Conservation (phyloP, 768 basidiomycete genomes). For the Coprinopsis sp. region DNA sequence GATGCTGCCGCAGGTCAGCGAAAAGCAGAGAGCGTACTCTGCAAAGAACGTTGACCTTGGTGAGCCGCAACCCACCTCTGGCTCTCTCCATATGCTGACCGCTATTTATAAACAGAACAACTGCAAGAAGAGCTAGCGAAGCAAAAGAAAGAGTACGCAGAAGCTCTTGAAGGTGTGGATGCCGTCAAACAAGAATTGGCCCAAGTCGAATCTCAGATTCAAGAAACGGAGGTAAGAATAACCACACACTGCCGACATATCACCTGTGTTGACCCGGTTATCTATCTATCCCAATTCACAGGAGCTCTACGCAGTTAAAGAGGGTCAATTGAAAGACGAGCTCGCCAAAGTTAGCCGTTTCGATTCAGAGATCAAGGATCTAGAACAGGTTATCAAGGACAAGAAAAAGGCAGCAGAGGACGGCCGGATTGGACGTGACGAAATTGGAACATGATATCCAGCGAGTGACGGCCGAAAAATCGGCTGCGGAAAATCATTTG, state of each 20-base stretch:
- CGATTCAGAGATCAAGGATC: conserved; percentile 80
- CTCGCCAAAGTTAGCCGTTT: conserved; percentile 83
- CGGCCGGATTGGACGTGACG: no score
- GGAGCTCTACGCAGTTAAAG: conserved; percentile 59
- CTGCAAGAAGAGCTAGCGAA: conserved; percentile 66
- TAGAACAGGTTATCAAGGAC: conserved; percentile 76
- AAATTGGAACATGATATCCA: conserved; percentile 61
- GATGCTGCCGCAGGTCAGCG: conserved; percentile 78
- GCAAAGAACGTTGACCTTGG: conserved; percentile 85
- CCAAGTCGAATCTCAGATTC: conserved; percentile 49
- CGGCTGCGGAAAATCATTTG: conserved; percentile 45
- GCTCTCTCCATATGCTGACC: no score
- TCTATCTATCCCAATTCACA: conserved; percentile 21
- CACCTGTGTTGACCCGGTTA: neutral
- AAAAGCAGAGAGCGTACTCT: conserved; percentile 85
- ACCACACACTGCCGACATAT: neutral
- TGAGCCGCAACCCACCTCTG: conserved; percentile 31
- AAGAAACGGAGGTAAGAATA: conserved; percentile 38
- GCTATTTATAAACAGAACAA: conserved; percentile 52
- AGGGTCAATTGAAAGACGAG: conserved; percentile 75
- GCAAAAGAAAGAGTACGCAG: conserved; percentile 39
- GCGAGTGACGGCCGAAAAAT: conserved; percentile 69
- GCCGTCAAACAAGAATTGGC: conserved; percentile 60
- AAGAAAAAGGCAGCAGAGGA: conserved; percentile 71
- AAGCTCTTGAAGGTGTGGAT: conserved; percentile 41